Percentiles rank a stretch among this genome's conserved stretches.
Conservation (phyloP, 192 early-diverging fungal species). For the Coemansia sp. region DNA sequence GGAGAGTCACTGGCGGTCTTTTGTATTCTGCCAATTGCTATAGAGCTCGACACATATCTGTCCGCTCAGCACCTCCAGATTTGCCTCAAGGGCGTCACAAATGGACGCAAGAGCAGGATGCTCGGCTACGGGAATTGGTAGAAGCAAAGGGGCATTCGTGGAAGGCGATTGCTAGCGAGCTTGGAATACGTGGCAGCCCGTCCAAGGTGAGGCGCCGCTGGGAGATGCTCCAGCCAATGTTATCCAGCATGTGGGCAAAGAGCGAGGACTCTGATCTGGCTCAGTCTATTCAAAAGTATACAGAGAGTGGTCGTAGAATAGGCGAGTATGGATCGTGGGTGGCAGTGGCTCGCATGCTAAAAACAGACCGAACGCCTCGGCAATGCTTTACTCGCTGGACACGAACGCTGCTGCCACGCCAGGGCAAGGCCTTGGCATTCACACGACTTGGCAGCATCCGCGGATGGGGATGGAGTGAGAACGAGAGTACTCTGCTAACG, state of each 20-base stretch:
- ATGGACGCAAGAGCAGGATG: constrained; percentile 47
- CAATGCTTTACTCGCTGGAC: constrained; percentile 44
- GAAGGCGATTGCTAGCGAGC: constrained; percentile 26
- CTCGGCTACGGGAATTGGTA: constrained; percentile 12
- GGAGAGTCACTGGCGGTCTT: neutral
- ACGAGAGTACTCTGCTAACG: constrained; percentile 15
- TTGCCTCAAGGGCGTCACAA: constrained; percentile 6
- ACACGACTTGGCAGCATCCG: constrained; percentile 29
- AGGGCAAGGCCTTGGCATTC: constrained; percentile 18
- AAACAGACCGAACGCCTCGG: constrained; percentile 21
- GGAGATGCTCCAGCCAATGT: constrained; percentile 28
- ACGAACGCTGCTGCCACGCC: constrained; percentile 26
- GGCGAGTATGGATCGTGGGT: constrained; percentile 28
- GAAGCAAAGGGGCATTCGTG: constrained; percentile 17
- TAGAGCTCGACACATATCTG: neutral
- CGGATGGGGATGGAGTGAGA: constrained; percentile 28
- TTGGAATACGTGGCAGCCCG: constrained; percentile 29
- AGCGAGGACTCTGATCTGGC: constrained; percentile 30
- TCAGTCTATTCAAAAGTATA: constrained; percentile 16
- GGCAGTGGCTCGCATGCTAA: constrained; percentile 21
- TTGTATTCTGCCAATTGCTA: neutral
- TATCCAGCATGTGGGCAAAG: constrained; percentile 20
- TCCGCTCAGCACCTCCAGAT: neutral
- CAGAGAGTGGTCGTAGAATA: neutral
- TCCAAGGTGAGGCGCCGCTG: constrained; percentile 32